Evolutionary conservation across 192 early-diverging fungal species (phyloP), one percentile per base, ranked within the genome.

Genomic region (Paraglomus brasilianum): DNA sequence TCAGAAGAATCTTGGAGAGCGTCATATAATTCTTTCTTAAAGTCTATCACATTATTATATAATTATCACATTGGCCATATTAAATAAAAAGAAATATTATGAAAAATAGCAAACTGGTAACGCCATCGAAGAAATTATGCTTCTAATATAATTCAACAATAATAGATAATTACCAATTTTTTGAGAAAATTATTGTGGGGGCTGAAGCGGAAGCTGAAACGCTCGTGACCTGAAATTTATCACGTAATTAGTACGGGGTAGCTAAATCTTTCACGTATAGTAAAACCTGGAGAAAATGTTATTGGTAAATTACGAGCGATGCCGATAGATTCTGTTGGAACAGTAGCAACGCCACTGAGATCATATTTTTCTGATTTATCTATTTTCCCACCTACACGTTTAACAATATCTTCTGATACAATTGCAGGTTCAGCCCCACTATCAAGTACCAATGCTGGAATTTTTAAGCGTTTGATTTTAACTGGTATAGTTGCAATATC

Each of bases 351-450:
- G 36, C 52, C 7, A n/a, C 52, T 55, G 17, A 55, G 52, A 55
- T 55, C 9, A 55, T 55, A 55, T 19, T 39, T 59, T 59, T 13
- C 39, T 0, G 57, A 59, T 40, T 42, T 59, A 59, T 59, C 57
- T 6, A 59, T 59, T 59, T 0, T 1, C 57, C 38, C 38, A 2
- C 4, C 4, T 59, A 59, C 38, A 8, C 38, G 3, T 59, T 59
- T 59, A 40, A 59, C 38, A 53, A 53, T 53, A n/a, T 53, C 9
- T 53, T 53, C 52, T 53, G 52, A 53, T 53, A 21, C 19, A 53
- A 53, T 53, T 53, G 52, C 11, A 53, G 52, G 52, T 53, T 53
- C 52, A 53, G 52, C 52, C n/a, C 52, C 52, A 53, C 52, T 53
- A 17, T 53, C 52, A 21, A 53, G 52, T 6, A 6, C 6, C 52